Evolutionary conservation across 2,329 filamentous ascomycete genomes (phyloP), one percentile per base, ranked within the genome.

Genomic region (Curvularia sp.): DNA sequence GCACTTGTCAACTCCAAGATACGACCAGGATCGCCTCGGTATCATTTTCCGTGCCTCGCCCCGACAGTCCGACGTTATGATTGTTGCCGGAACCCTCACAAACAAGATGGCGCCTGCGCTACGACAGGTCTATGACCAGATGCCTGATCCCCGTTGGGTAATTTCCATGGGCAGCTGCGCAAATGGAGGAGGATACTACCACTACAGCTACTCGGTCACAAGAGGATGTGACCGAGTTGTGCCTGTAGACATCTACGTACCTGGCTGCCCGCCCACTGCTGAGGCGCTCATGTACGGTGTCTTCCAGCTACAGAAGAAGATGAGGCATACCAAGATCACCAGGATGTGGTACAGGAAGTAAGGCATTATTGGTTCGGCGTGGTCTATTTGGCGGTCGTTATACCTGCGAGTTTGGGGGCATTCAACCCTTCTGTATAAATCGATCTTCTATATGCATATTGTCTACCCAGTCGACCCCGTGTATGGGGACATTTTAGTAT

Each of bases 71-170:
- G 93, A 97, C 78, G 90, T 96, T 66, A 96, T 97, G 92, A 95
- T 97, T 72, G 93, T 97, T 28, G 92, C 93, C 25, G 93, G 93
- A 59, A 97, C 93, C 28, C 85, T 97, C 61, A 96, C 92, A 69
- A 97, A 97, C 84, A 97, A 97, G 83, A 97, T 97, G 93, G 92
- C 92, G 1, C 92, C 93, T 2, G 93, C 93, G 32, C 82, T 97
- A 74, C 85, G 93, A 78, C 91, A 95, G 80, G 89, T 96, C 61
- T 97, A 97, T 81, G 93, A 97, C 78, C 93, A 96, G 83, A 96
- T 96, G 92, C 92, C 92, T 28, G 92, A 96, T 30, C 92, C 92
- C 25, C 86, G 90, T 74, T 96, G 92, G 92, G 92, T 94, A 21
- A 85, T 90, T 71, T 91, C 87, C 69, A 94, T 94, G 91, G 91